Base-by-base conservation (phyloP, 768 basidiomycete species). In the Naganishia randhawae region DNA sequence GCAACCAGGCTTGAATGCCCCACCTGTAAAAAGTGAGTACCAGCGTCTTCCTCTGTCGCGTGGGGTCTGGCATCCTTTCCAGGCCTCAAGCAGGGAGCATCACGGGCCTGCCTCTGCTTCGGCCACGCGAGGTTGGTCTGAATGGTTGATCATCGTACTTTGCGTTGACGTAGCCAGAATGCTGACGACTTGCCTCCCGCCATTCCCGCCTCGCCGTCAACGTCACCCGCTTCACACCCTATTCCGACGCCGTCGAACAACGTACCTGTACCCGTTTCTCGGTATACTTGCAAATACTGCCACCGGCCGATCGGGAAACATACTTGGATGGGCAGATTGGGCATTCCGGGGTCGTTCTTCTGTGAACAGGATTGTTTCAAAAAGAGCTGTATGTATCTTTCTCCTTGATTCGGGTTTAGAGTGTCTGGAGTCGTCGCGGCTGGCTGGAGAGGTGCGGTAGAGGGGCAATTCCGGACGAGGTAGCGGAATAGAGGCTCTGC, bases 361-460 rank as follows among this genome's bases (percentile, higher is more conserved):
- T 97, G 95, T 72, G 87, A 88, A 29, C 95, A 98, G 80, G 91
- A 90, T 61, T 98, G 95, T 81, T 97, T 97, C 86, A 97, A 96
- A 81, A 85, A 87, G 53, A 88, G 86, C 79, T 98, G 95, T 94
- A 79, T 83, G 92, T 70, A 22, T 16, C 9, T n/a, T 31, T 22
- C 22, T 14, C 11, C 22, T 9, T 17, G 5, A 19, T 48, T 48
- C 3, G 45, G 3, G 45, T 22, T n/a, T 48, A 13, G 45, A 4
- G 11, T 48, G n/a, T 48, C 11, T 48, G 45, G 4, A 22, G 19
- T 11, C 2, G n/a, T 22, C 1, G 25, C 7, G 25, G 45, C 4
- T 48, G 45, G 11, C 7, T 22, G 19, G 45, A 22, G 25, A 48
- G 14, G 41, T 16, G 45, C 11, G 45, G 19, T 48, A 22, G 3